Base-by-base conservation (phyloP, 371 early-diverging fungal genomes). In the Dichotomocladium elegans region DNA sequence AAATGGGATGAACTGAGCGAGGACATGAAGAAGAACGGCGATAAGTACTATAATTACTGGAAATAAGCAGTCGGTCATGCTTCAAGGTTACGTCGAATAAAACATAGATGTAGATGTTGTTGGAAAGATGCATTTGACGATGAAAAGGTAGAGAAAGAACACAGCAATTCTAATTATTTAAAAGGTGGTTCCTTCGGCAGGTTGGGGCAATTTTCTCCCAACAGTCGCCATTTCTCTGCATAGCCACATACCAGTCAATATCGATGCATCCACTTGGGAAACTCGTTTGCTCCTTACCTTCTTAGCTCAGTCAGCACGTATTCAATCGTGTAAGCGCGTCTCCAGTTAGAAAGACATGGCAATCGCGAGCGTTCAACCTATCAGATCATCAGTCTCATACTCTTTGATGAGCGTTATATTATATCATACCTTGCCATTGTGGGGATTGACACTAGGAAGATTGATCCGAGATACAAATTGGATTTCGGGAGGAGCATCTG, bases 391-490 rank as follows among this genome's bases (percentile, higher is more conserved):
- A 6, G n/a, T 41, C 15, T 19, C 22, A 8, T 11, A 52, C 10
- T n/a, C n/a, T n/a, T n/a, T n/a, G n/a, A 37, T 5, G 17, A 34
- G 3, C 35, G 17, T 6, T 17, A 34, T n/a, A 34, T 34, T 17
- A 34, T 34, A 34, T 17, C 10, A 58, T 62, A 92, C 95, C 66
- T 68, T 80, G 41, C 98, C 95, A 29, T 64, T 90, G 7, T 80
- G 64, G 55, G 85, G 86, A 67, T 92, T 84, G 17, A 98, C 94
- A 57, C 92, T 87, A n/a, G 90, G 86, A 45, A 98, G 63, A 61
- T 94, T 94, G 59, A 98, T 87, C 52, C 80, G 81, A 27, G 93
- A 88, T 15, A 87, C 55, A 69, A 98, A 98, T 22, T 70, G 59
- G 27, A 96, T 87, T 6, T 48, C 47, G 3, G 98, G 98, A 17